Evolutionary conservation across 164 flowering plant genomes (phyloP).

Genomic region (Macadamia integrifolia): DNA sequence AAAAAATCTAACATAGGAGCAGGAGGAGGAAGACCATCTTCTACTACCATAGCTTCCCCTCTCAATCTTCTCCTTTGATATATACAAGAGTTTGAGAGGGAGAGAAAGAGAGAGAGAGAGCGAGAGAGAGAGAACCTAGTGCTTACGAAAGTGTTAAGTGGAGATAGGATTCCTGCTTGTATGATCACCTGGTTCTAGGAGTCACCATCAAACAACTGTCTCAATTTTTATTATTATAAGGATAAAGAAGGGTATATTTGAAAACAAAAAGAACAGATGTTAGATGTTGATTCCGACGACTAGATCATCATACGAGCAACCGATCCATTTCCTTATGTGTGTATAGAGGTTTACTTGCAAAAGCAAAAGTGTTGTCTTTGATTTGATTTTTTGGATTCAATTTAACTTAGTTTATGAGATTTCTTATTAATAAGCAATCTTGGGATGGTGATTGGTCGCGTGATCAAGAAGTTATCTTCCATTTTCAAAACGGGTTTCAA

Average conservation of each 20-base stretch:
- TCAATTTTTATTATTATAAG: neutral
- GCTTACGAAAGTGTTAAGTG: too few species aligned
- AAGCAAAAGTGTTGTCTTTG: conserved; percentile 14
- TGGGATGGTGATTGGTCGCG: conserved; percentile 29
- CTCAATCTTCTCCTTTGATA: too few species aligned
- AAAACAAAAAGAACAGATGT: too few species aligned
- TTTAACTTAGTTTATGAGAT: neutral
- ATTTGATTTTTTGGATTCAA: neutral
- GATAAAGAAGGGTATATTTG: too few species aligned
- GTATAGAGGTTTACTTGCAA: conserved; percentile 9
- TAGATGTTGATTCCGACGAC: neutral
- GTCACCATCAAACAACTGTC: neutral
- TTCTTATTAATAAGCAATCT: conserved; percentile 4
- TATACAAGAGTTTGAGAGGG: neutral
- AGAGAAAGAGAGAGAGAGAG: conserved; percentile 1
- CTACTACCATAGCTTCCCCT: neutral
- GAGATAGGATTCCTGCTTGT: too few species aligned
- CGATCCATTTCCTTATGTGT: neutral
- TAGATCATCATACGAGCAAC: neutral
- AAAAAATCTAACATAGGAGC: too few species aligned
- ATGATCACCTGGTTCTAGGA: too few species aligned
- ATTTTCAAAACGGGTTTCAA: too few species aligned
- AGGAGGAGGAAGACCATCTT: neutral
- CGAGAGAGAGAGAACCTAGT: too few species aligned
- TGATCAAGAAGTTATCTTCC: conserved; percentile 24